A percentile compares a stretch with the other conserved stretches of the same genome.
These are phyloP conservation scores for Mortierella sp. DNA, from an alignment of 371 early-diverging fungal species.

Conservation along the genomic window DNA sequence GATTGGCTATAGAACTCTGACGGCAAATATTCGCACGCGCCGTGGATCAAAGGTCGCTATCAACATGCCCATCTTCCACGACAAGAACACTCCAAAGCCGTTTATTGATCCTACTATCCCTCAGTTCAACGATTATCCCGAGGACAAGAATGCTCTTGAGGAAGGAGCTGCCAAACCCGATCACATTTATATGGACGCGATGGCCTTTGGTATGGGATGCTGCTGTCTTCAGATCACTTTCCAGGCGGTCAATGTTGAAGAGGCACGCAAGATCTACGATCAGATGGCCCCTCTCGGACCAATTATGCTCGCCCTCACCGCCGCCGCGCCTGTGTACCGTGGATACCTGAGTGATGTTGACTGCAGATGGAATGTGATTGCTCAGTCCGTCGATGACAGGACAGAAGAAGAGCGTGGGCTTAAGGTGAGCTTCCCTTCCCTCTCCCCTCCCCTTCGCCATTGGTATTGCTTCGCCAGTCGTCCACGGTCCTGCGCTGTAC, in stretches of 20 bases:
- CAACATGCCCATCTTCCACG: constrained; percentile 86
- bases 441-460: neutral
- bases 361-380: constrained; percentile 98
- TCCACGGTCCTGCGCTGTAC: constrained; percentile 2
- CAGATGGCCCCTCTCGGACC: constrained; percentile 95
- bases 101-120: constrained; percentile 91
- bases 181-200: constrained; percentile 98
- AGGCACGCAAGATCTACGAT: constrained; percentile 96
- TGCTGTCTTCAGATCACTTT: constrained; percentile 99
- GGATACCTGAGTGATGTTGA: constrained; percentile 97
- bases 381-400: constrained; percentile 96
- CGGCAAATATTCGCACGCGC: constrained; percentile 93
- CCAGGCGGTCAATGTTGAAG: constrained; percentile 96
- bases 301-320: constrained; percentile 96
- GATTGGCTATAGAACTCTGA: constrained; percentile 75
- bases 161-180: constrained; percentile 85
- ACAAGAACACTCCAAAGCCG: constrained; percentile 88
- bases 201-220: constrained; percentile 99
- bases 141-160: constrained; percentile 70
- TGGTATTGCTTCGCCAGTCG: neutral
- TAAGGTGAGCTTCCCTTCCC: constrained; percentile 66
- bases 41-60: constrained; percentile 94
- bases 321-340: constrained; percentile 94
- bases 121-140: constrained; percentile 65
- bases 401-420: constrained; percentile 93